These are phyloP conservation scores for Phialocephala sp. DNA, from an alignment of 2,329 filamentous ascomycete species.

Conservation along the genomic window DNA sequence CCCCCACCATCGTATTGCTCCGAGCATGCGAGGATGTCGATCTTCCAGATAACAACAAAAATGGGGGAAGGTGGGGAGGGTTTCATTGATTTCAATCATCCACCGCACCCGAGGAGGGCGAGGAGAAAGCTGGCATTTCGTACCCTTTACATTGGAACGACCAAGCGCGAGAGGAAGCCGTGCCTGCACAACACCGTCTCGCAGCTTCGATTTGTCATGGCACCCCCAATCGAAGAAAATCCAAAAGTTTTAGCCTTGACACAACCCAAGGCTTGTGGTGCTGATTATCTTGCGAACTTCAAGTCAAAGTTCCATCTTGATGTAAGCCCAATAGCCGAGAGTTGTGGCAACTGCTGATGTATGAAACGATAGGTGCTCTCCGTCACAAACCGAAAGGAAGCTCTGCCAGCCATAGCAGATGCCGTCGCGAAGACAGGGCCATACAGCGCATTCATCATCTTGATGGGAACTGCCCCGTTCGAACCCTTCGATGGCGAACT, in stretches of 20 bases:
- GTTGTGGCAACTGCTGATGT: not conserved
- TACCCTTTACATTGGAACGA: too few species aligned
- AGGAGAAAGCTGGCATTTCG: too few species aligned
- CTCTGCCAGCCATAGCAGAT: slow-evolving; percentile 45
- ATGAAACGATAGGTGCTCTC: slow-evolving; percentile 39
- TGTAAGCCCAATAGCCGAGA: slow-evolving; percentile 2
- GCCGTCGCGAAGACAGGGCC: slow-evolving; percentile 47
- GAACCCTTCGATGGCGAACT: slow-evolving; percentile 56
- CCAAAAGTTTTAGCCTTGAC: slow-evolving; percentile 17
- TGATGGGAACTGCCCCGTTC: slow-evolving; percentile 55
- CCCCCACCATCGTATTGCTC: too few species aligned
- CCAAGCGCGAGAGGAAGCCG: too few species aligned
- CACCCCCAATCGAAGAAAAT: not conserved
- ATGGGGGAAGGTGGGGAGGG: too few species aligned
- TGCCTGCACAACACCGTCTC: too few species aligned
- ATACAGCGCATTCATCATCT: slow-evolving; percentile 54
- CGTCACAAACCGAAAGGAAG: slow-evolving; percentile 46
- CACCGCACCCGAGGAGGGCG: too few species aligned
- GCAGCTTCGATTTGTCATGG: not conserved
- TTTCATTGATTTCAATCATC: too few species aligned
- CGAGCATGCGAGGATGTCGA: too few species aligned
- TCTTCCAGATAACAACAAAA: too few species aligned
- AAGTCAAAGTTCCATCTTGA: slow-evolving; percentile 17
- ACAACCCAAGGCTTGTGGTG: slow-evolving; percentile 9
- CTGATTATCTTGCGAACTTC: slow-evolving; percentile 16